phyloP scores from a whole-genome alignment of 2,329 filamentous ascomycete species.

The Hymenoscyphus albidus region DNA sequence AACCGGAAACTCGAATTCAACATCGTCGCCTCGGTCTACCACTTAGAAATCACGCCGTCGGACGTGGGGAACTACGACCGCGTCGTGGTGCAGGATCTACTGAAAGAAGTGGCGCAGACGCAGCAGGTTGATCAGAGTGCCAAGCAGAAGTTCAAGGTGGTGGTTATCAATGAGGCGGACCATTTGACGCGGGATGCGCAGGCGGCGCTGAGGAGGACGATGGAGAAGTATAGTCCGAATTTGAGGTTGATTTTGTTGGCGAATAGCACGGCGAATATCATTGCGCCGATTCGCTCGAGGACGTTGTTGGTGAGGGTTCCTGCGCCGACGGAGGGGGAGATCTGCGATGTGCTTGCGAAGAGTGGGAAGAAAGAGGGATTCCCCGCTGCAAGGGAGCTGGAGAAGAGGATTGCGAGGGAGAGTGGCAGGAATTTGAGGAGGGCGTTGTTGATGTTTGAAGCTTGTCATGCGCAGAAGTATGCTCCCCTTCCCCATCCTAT shows the following conservation, averaged over 20 bases:
- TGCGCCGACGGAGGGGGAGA: slow-evolving; percentile 81
- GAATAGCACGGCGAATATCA: slow-evolving; percentile 97
- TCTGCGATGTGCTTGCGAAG: slow-evolving; percentile 69
- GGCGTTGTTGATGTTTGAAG: slow-evolving; percentile 94
- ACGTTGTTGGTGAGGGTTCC: slow-evolving; percentile 89
- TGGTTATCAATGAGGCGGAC: slow-evolving; percentile 98
- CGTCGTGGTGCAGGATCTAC: slow-evolving; percentile 89
- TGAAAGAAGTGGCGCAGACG: slow-evolving; percentile 98
- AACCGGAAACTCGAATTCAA: slow-evolving; percentile 99
- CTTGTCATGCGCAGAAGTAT: slow-evolving; percentile 95
- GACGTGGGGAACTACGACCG: slow-evolving; percentile 96
- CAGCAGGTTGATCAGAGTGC: slow-evolving; percentile 96
- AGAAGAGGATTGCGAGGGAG: slow-evolving; percentile 81
- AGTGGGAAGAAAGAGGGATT: slow-evolving; percentile 78
- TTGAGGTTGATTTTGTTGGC: slow-evolving; percentile 85
- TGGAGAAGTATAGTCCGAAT: slow-evolving; percentile 99
- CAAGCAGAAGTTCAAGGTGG: slow-evolving; percentile 93
- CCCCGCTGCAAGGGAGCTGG: slow-evolving; percentile 69
- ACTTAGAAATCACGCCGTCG: slow-evolving; percentile 95
- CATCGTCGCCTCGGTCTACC: slow-evolving; percentile 94
- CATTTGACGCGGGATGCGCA: slow-evolving; percentile 92
- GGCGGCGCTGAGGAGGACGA: slow-evolving; percentile 87
- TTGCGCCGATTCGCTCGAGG: slow-evolving; percentile 92
- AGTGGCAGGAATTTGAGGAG: slow-evolving; percentile 87
- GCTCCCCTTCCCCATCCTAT: slow-evolving; percentile 32